These are phyloP conservation scores for Murraya koenigii DNA, from an alignment of 345 rosid genomes.

Conservation along the genomic window DNA sequence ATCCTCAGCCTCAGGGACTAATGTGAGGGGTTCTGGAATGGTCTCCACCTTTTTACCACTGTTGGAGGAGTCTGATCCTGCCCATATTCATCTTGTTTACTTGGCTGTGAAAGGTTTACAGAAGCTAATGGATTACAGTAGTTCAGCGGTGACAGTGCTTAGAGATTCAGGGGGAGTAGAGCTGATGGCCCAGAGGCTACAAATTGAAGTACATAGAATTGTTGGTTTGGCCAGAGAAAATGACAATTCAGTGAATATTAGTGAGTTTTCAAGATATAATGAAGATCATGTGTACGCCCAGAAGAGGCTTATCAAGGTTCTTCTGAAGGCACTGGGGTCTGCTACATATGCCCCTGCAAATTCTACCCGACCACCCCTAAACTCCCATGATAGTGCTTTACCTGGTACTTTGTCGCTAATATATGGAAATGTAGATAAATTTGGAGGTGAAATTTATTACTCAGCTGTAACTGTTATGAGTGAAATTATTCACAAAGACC, in stretches of 20 bases:
- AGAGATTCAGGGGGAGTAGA: conserved; percentile 92
- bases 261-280: conserved; percentile 56
- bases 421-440: conserved; percentile 67
- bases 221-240: conserved; percentile 49
- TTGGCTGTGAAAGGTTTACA: conserved; percentile 89
- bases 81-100: conserved; percentile 85
- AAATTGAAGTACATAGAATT: conserved; percentile 75
- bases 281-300: conserved; percentile 61
- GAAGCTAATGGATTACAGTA: conserved; percentile 94
- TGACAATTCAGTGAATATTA: conserved; percentile 51
- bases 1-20: conserved; percentile 89
- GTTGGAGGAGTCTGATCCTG: conserved; percentile 79
- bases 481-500: conserved; percentile 94
- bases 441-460: conserved; percentile 91
- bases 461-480: conserved; percentile 98
- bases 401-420: conserved; percentile 76
- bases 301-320: conserved; percentile 92
- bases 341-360: conserved; percentile 83
- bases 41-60: conserved; percentile 92
- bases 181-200: conserved; percentile 85
- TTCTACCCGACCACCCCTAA: conserved; percentile 59
- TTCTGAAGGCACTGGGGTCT: conserved; percentile 92
- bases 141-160: conserved; percentile 82
- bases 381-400: conserved; percentile 67
- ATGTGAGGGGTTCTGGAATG: conserved; percentile 94